Evolutionary conservation across 2,329 filamentous ascomycete genomes (phyloP), one percentile per base, ranked within the genome.

Genomic region (Colletotrichum sp.): DNA sequence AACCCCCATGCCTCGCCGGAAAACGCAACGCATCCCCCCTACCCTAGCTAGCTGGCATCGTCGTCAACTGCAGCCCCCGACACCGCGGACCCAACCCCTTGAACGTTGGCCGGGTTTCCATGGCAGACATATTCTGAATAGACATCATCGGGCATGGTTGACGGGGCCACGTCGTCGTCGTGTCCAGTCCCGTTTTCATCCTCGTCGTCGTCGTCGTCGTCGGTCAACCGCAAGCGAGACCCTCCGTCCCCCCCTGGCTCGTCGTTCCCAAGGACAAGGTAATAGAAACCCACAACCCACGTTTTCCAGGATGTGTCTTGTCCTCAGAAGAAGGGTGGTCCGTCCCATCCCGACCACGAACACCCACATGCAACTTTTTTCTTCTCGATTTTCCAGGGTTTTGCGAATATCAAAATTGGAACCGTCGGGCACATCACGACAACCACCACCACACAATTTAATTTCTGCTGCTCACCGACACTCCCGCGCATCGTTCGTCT

Each of bases 241-340:
- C 68, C 26, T 66, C 43, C 64, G 7, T 21, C n/a, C 15, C 34
- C 60, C 60, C 52, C 71, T 18, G 16, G 36, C 28, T 65, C 15
- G 30, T 21, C 2, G 30, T 67, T 32, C 61, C 61, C 68, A 63
- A 43, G 43, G 32, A 72, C 69, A 67, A 75, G 72, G 72, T 67
- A 52, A 72, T 30, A 64, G 32, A 68, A 74, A 72, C 68, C 72
- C 72, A 74, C 72, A 74, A 72, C 52, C 60, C 72, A 72, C 36
- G 72, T 72, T 74, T 74, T 66, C 52, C 55, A 21, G 21, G 28
- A 52, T 52, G 43, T 24, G 43, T 52, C 12, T 30, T 36, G 18
- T 60, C 28, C 26, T 32, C 43, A 1, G 12, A 24, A 52, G n/a
- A 60, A 60, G 28, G 28, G 8, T 60, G 52, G 66, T 43, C 67